A percentile compares a stretch with the other conserved stretches of the same genome.
Evolutionary conservation across 345 rosid species (phyloP).

Genomic region (Gossypium thurberi): DNA sequence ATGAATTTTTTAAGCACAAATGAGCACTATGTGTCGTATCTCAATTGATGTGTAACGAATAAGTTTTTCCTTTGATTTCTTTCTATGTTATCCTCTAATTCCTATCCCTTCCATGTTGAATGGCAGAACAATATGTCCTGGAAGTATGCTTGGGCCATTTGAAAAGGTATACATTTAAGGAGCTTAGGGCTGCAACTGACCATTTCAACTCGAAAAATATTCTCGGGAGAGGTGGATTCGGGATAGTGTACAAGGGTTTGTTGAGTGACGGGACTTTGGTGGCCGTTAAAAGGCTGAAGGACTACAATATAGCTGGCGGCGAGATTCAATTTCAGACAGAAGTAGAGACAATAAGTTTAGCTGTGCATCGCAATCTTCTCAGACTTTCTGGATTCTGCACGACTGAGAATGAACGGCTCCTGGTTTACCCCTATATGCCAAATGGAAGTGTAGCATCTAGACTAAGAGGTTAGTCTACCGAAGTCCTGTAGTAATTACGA

Average conservation of each 20-base stretch:
- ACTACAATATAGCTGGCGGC: constrained; percentile 77
- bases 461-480: constrained; percentile 56
- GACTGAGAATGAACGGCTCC: constrained; percentile 81
- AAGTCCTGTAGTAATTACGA: background rate
- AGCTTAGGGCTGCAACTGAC: constrained; percentile 83
- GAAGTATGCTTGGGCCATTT: constrained; percentile 85
- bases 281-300: constrained; percentile 97
- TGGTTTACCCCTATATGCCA: constrained; percentile 92
- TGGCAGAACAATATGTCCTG: constrained; percentile 85
- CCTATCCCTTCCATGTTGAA: constrained; percentile 7
- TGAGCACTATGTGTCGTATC: background rate
- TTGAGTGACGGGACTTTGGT: constrained; percentile 66
- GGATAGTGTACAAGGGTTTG: constrained; percentile 66
- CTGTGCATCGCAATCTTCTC: constrained; percentile 93
- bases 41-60: background rate
- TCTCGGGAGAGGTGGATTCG: constrained; percentile 60
- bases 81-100: background rate
- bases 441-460: constrained; percentile 28
- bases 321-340: constrained; percentile 49
- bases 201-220: constrained; percentile 84
- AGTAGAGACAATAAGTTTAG: constrained; percentile 78
- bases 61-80: background rate
- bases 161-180: constrained; percentile 79
- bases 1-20: background rate
- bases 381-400: constrained; percentile 95